Evolutionary conservation across 2,329 filamentous ascomycete genomes (phyloP).

Genomic region (Venturia effusa): DNA sequence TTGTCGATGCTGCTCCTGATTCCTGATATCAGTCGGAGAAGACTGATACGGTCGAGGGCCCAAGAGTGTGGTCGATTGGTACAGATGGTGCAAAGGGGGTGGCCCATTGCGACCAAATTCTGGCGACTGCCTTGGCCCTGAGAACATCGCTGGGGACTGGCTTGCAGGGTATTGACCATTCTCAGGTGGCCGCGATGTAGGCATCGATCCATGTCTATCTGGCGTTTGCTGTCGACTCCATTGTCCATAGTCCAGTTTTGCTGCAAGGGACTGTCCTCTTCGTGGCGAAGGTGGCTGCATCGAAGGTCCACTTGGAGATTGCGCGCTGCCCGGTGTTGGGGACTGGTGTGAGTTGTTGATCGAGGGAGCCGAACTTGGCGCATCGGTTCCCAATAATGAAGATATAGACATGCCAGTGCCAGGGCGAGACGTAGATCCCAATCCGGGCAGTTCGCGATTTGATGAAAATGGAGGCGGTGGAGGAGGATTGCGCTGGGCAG

Average conservation of each 20-base stretch:
- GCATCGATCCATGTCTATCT: conserved; percentile 21
- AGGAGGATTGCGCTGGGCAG: conserved; percentile 32
- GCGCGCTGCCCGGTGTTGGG: conserved; percentile 18
- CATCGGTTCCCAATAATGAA: conserved; percentile 50
- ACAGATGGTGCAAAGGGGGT: neutral
- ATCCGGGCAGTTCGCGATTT: conserved; percentile 44
- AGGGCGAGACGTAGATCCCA: conserved; percentile 42
- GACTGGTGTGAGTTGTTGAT: conserved; percentile 20
- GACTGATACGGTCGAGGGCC: conserved; percentile 12
- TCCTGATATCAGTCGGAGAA: conserved; percentile 20
- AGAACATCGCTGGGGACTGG: conserved; percentile 3
- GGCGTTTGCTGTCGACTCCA: conserved; percentile 28
- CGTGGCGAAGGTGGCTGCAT: conserved; percentile 39
- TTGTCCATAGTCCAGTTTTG: conserved; percentile 24
- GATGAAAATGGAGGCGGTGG: conserved; percentile 34
- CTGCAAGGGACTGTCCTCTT: conserved; percentile 21
- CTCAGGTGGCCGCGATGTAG: neutral
- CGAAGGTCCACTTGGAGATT: conserved; percentile 24
- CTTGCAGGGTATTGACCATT: conserved; percentile 7
- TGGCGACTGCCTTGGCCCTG: conserved; percentile 6
- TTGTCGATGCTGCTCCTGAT: conserved; percentile 19
- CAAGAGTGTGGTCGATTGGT: neutral
- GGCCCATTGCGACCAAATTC: conserved; percentile 6
- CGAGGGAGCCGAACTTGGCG: conserved; percentile 24
- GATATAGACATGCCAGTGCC: conserved; percentile 63